Evolutionary conservation across 2,329 filamentous ascomycete genomes (phyloP).

Genomic region (Venturiaceae sp.): DNA sequence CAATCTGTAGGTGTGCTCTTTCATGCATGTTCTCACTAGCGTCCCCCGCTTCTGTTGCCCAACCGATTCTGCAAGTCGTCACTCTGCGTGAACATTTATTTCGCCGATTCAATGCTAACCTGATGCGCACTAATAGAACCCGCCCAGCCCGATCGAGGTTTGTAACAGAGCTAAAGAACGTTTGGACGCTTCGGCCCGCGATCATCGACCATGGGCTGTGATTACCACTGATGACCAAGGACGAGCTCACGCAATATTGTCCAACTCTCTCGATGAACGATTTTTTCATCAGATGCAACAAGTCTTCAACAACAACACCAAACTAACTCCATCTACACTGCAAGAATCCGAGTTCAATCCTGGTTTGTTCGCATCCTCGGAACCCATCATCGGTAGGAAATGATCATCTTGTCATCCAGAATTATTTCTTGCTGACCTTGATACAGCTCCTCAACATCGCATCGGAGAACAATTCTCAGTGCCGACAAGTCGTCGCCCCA

Average conservation of each 20-base stretch:
- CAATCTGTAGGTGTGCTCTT: neutral
- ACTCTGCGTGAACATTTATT: neutral
- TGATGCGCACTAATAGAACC: neutral
- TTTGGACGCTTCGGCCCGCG: conserved; percentile 5
- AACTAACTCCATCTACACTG: neutral
- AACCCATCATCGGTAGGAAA: neutral
- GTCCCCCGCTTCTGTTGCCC: neutral
- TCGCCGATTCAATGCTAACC: neutral
- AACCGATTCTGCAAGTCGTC: neutral
- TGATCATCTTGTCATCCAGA: neutral
- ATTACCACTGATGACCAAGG: neutral
- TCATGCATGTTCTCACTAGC: neutral
- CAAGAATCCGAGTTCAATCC: neutral
- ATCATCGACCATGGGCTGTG: neutral
- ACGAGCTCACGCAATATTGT: neutral
- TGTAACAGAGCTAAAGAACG: neutral
- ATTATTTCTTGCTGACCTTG: neutral
- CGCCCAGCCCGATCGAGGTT: neutral
- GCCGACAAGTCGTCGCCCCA: neutral
- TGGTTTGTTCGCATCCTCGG: neutral
- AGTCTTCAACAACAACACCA: neutral
- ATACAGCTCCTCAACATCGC: neutral
- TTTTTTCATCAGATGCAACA: neutral
- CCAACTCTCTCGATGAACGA: neutral
- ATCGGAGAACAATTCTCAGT: neutral